A percentile compares a stretch with the other conserved stretches of the same genome.
These are phyloP conservation scores for Vigna nakashimae DNA, from an alignment of 306 rosid species.

Conservation along the genomic window DNA sequence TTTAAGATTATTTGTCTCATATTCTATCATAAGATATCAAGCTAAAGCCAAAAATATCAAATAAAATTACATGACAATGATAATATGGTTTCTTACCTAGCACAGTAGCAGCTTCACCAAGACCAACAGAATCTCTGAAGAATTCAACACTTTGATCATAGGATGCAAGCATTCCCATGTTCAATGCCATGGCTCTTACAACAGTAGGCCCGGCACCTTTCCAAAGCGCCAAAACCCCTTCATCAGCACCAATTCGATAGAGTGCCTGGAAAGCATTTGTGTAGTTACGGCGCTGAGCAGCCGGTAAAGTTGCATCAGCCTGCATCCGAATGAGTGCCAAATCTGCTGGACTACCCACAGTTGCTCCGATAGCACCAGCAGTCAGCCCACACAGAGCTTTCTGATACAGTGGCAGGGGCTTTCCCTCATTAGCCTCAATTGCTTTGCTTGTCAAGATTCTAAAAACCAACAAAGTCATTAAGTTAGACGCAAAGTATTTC, in stretches of 20 bases:
- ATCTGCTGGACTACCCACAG: constrained; percentile 95
- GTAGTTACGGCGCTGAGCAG: constrained; percentile 91
- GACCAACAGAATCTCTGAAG: constrained; percentile 85
- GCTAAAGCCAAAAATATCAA: not conserved
- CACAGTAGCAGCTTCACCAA: constrained; percentile 83
- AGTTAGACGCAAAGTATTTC: not conserved
- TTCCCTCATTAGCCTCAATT: constrained; percentile 95
- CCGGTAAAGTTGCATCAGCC: constrained; percentile 94
- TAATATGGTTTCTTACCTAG: constrained; percentile 57
- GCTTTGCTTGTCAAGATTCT: constrained; percentile 92
- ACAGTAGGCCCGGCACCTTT: constrained; percentile 99
- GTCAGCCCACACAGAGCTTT: constrained; percentile 97
- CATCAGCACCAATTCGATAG: constrained; percentile 79
- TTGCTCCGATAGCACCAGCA: constrained; percentile 99
- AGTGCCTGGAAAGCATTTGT: constrained; percentile 97
- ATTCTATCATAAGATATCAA: not conserved
- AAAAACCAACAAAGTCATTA: not conserved
- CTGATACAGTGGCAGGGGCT: constrained; percentile 97
- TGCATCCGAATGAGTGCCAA: constrained; percentile 98
- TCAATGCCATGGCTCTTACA: constrained; percentile 98
- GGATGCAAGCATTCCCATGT: constrained; percentile 99
- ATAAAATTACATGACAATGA: not conserved
- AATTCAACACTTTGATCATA: constrained; percentile 96
- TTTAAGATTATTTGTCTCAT: not conserved
- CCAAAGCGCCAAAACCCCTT: constrained; percentile 96